phyloP scores from a whole-genome alignment of 169 alveolate genomes.

The Babesia divergens region DNA sequence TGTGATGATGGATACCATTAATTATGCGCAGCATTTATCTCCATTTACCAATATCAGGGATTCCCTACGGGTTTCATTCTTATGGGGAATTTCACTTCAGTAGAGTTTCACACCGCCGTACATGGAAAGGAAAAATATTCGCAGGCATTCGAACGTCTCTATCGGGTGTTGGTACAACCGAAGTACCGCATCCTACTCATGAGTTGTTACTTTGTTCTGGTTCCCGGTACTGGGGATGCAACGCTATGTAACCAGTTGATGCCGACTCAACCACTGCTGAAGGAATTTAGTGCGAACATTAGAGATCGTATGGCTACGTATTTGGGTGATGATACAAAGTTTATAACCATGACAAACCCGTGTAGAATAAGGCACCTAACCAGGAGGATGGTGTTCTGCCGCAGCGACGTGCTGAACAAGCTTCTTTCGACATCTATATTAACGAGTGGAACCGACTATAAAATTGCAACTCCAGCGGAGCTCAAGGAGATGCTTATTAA shows the following conservation, averaged over 20 bases:
- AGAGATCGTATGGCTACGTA: conserved; percentile 41
- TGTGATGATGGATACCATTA: neutral
- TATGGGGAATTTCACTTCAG: conserved; percentile 72
- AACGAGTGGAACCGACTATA: conserved; percentile 19
- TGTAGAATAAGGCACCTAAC: conserved; percentile 72
- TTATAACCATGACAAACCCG: conserved; percentile 67
- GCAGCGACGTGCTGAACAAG: conserved; percentile 63
- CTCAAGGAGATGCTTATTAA: conserved; percentile 52
- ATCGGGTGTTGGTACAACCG: conserved; percentile 23
- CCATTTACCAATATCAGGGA: conserved; percentile 41
- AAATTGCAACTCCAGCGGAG: conserved; percentile 11
- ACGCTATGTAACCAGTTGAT: conserved; percentile 63
- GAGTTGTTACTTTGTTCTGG: conserved; percentile 62
- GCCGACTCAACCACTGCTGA: conserved; percentile 68
- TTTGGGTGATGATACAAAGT: neutral
- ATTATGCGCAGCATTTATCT: conserved; percentile 45
- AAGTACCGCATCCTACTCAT: conserved; percentile 26
- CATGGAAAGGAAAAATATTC: conserved; percentile 6
- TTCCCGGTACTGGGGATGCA: conserved; percentile 75
- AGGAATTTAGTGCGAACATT: conserved; percentile 52
- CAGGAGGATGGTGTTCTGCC: conserved; percentile 66
- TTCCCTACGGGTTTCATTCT: conserved; percentile 70
- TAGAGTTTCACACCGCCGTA: conserved; percentile 11
- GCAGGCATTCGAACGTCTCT: conserved; percentile 39
- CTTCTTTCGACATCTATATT: conserved; percentile 62